These are phyloP conservation scores for Teratosphaeria pseudoeucalypti DNA, from an alignment of 2,329 filamentous ascomycete species.

Conservation along the genomic window DNA sequence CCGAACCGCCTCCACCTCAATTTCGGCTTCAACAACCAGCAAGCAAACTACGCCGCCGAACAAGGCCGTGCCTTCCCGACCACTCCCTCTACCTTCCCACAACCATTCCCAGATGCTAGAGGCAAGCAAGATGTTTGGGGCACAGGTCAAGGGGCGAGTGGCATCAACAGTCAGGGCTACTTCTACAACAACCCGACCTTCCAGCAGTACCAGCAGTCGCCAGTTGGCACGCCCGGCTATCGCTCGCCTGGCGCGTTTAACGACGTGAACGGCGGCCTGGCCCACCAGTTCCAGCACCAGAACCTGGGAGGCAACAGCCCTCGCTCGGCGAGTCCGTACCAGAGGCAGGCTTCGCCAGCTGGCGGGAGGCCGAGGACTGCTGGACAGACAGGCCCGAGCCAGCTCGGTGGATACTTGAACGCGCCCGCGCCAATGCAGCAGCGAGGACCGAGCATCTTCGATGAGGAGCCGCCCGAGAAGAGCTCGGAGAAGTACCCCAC, in stretches of 20 bases:
- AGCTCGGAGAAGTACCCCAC: constrained; percentile 82
- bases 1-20: constrained; percentile 42
- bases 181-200: constrained; percentile 40
- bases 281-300: constrained; percentile 94
- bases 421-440: constrained; percentile 48
- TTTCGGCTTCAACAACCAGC: constrained; percentile 37
- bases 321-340: constrained; percentile 57
- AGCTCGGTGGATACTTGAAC: constrained; percentile 57
- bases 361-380: constrained; percentile 71
- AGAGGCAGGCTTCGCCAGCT: constrained; percentile 54
- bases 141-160: constrained; percentile 32
- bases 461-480: constrained; percentile 63
- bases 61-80: constrained; percentile 44
- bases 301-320: constrained; percentile 59
- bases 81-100: constrained; percentile 90
- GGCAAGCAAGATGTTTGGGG: constrained; percentile 53
- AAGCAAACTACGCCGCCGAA: constrained; percentile 33
- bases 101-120: constrained; percentile 58
- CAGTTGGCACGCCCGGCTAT: constrained; percentile 42
- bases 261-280: constrained; percentile 81
- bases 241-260: constrained; percentile 51
- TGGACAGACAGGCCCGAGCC: constrained; percentile 50
- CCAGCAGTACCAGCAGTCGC: constrained; percentile 13
- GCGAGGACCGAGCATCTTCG: constrained; percentile 29
- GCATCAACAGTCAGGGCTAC: constrained; percentile 35